phyloP scores from a whole-genome alignment of 116 monocot genomes.

The Dioscorea cayenensis region DNA sequence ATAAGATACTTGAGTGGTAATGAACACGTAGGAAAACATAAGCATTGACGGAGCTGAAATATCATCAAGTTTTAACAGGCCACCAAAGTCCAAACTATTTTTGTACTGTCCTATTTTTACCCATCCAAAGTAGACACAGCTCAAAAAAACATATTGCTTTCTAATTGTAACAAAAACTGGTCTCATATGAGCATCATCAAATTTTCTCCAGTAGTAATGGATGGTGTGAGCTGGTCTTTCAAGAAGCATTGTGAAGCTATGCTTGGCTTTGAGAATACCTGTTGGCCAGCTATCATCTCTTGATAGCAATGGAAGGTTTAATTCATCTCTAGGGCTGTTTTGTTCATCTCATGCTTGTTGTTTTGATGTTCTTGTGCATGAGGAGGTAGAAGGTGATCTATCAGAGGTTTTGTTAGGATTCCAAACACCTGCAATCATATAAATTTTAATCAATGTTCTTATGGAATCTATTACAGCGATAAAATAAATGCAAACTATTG shows the following conservation, averaged over 20 bases:
- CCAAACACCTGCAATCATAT: constrained; percentile 46
- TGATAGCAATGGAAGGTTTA: constrained; percentile 18
- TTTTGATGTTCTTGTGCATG: not conserved
- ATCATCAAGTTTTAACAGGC: no score
- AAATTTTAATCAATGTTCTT: no score
- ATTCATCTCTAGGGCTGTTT: constrained; percentile 9
- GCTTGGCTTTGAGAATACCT: constrained; percentile 18
- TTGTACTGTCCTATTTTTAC: no score
- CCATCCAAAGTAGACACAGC: no score
- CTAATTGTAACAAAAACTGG: constrained; percentile 30
- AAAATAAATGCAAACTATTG: not conserved
- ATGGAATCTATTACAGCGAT: not conserved
- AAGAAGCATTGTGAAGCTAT: constrained; percentile 37
- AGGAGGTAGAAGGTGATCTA: constrained; percentile 30
- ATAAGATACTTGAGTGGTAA: no score
- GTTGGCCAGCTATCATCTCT: not conserved
- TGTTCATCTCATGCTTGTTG: not conserved
- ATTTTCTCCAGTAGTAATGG: constrained; percentile 62
- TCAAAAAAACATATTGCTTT: no score
- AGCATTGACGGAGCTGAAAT: no score
- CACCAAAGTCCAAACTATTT: no score
- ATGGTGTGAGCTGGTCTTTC: constrained; percentile 61
- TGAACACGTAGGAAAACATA: no score
- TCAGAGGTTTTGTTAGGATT: constrained; percentile 47
- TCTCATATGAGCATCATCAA: constrained; percentile 65